These are phyloP conservation scores for Suillus subluteus DNA, from an alignment of 768 basidiomycete species.

Conservation along the genomic window DNA sequence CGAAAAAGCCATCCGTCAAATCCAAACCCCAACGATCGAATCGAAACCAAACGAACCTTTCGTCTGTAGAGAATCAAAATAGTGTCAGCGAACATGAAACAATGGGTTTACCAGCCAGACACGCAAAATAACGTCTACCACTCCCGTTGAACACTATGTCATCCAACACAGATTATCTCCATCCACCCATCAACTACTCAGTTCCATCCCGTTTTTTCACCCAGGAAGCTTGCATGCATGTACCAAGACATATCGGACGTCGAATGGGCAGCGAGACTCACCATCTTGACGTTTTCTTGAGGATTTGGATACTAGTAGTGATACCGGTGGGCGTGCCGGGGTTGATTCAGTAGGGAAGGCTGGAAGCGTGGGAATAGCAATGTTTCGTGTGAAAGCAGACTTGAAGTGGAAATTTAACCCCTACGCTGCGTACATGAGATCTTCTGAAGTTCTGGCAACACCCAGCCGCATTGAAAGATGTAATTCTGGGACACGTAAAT, in stretches of 20 bases:
- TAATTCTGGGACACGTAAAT: too few relatives aligned
- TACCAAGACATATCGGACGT: conserved; percentile 15
- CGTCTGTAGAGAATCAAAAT: conserved; percentile 51
- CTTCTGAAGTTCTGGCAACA: too few relatives aligned
- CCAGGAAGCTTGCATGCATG: conserved; percentile 11
- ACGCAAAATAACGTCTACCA: not conserved
- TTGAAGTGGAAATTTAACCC: not conserved
- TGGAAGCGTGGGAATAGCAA: conserved; percentile 27
- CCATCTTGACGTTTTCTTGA: conserved; percentile 48
- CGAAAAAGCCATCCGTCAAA: conserved; percentile 20
- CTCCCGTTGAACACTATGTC: conserved; percentile 24
- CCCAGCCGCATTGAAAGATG: too few relatives aligned
- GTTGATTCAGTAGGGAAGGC: conserved; percentile 16
- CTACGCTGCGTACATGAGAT: too few relatives aligned
- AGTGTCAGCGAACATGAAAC: conserved; percentile 23
- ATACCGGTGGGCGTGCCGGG: conserved; percentile 14
- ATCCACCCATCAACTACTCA: conserved; percentile 37
- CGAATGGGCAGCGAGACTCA: conserved; percentile 38
- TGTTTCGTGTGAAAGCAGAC: not conserved
- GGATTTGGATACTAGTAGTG: conserved; percentile 27
- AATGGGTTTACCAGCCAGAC: not conserved
- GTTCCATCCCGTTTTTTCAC: conserved; percentile 24
- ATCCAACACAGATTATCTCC: conserved; percentile 35
- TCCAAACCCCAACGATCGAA: not conserved
- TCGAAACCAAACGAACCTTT: conserved; percentile 66